Conservation (phyloP, 1,284 basidiomycete species). For the Anthracocystis panici-leucophaei region DNA sequence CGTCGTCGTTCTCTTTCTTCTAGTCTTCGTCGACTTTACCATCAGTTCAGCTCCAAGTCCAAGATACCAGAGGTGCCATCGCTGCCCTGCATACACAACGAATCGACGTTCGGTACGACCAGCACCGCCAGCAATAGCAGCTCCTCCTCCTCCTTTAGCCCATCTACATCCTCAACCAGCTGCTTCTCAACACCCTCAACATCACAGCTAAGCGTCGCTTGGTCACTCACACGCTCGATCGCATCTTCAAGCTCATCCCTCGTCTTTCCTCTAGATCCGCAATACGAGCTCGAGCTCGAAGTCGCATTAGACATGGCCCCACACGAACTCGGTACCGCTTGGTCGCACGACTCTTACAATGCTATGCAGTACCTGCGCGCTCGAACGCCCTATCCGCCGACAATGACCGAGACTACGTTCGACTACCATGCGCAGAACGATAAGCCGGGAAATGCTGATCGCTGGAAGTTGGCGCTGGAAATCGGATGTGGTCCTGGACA, state of each 20-base stretch:
- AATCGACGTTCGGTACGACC: neutral
- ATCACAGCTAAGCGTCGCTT: slow-evolving; percentile 8
- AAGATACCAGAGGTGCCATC: slow-evolving; percentile 1
- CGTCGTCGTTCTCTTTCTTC: slow-evolving; percentile 19
- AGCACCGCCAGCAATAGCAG: neutral
- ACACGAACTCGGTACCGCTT: slow-evolving; percentile 37
- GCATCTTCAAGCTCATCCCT: slow-evolving; percentile 23
- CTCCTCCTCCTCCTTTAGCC: neutral
- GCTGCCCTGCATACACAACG: neutral
- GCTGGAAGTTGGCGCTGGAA: slow-evolving; percentile 44
- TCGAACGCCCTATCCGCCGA: slow-evolving; percentile 47
- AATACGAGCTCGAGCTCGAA: slow-evolving; percentile 44
- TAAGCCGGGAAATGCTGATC: slow-evolving; percentile 1
- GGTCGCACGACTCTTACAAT: slow-evolving; percentile 46
- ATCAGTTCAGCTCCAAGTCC: slow-evolving; percentile 5
- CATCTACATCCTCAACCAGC: slow-evolving; percentile 8
- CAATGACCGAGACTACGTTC: slow-evolving; percentile 36
- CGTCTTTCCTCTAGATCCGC: slow-evolving; percentile 35
- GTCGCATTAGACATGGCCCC: slow-evolving; percentile 48
- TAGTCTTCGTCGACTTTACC: slow-evolving; percentile 19
- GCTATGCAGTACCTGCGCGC: slow-evolving; percentile 44
- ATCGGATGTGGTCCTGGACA: slow-evolving; percentile 50
- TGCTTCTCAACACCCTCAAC: slow-evolving; percentile 15
- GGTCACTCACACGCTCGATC: slow-evolving; percentile 7
- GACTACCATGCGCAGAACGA: slow-evolving; percentile 39